These are phyloP conservation scores for Kwoniella europaea DNA, from an alignment of 768 basidiomycete species.

Conservation along the genomic window DNA sequence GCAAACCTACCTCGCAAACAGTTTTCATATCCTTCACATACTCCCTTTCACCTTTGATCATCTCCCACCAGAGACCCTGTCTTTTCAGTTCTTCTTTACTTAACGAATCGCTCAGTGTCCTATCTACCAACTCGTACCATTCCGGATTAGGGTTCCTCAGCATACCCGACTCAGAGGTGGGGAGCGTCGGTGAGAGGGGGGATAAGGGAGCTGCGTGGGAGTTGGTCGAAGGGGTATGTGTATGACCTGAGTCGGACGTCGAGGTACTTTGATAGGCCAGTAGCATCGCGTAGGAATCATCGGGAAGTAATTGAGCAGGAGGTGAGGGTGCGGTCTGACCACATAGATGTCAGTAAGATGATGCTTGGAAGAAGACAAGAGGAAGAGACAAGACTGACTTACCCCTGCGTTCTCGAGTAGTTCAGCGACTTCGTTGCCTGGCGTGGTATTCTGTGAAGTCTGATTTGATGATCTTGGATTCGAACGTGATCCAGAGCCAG, in stretches of 20 bases:
- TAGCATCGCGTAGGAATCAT: slow-evolving; percentile 45
- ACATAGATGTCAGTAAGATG: background rate
- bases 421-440: background rate
- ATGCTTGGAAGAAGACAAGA: background rate
- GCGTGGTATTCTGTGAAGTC: slow-evolving; percentile 4
- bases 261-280: slow-evolving; percentile 45
- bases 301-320: slow-evolving; percentile 27
- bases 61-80: slow-evolving; percentile 53
- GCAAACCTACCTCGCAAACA: slow-evolving; percentile 42
- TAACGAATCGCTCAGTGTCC: slow-evolving; percentile 31
- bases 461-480: background rate
- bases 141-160: slow-evolving; percentile 34
- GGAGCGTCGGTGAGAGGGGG: slow-evolving; percentile 4
- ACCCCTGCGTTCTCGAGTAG: slow-evolving; percentile 27
- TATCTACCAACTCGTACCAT: slow-evolving; percentile 54
- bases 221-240: slow-evolving; percentile 3
- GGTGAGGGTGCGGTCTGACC: slow-evolving; percentile 11
- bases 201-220: background rate
- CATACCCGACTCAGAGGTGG: slow-evolving; percentile 21
- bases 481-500: background rate
- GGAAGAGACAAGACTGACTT: background rate
- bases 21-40: slow-evolving; percentile 49
- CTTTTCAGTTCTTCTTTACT: slow-evolving; percentile 40
- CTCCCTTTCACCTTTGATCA: slow-evolving; percentile 51
- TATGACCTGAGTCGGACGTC: slow-evolving; percentile 25